Percentiles rank a stretch among this genome's conserved stretches.
Evolutionary conservation across 257 asterid species (phyloP).

Genomic region (Solanum paucissectum): DNA sequence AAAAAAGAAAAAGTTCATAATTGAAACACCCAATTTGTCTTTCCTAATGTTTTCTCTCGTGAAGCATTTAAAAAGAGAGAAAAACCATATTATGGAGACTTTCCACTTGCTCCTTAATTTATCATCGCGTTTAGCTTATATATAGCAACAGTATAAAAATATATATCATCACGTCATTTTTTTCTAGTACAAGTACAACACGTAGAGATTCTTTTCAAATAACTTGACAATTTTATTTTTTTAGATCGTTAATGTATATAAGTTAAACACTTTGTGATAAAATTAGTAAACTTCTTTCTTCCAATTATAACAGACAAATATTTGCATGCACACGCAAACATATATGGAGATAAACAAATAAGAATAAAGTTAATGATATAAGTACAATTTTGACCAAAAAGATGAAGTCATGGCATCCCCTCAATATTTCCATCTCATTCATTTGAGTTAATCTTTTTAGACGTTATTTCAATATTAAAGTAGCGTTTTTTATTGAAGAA

Average conservation of each 20-base stretch:
- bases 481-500: background rate
- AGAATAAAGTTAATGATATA: background rate
- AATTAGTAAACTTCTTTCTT: background rate
- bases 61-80: background rate
- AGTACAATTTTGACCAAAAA: background rate
- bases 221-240: background rate
- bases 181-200: background rate
- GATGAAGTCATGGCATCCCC: background rate
- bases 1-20: background rate
- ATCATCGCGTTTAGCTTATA: background rate
- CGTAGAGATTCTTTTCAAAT: background rate
- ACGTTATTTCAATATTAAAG: background rate
- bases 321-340: background rate
- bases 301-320: background rate
- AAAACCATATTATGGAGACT: slow-evolving; percentile 6
- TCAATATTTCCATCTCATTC: background rate
- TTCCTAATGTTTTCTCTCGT: slow-evolving; percentile 4
- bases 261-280: background rate
- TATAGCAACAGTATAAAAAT: background rate
- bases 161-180: background rate
- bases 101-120: background rate
- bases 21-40: slow-evolving; percentile 9
- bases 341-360: background rate
- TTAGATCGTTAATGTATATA: background rate
- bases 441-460: background rate